Conservation (phyloP, 495 filamentous ascomycete species). For the Entonaema liquescens region DNA sequence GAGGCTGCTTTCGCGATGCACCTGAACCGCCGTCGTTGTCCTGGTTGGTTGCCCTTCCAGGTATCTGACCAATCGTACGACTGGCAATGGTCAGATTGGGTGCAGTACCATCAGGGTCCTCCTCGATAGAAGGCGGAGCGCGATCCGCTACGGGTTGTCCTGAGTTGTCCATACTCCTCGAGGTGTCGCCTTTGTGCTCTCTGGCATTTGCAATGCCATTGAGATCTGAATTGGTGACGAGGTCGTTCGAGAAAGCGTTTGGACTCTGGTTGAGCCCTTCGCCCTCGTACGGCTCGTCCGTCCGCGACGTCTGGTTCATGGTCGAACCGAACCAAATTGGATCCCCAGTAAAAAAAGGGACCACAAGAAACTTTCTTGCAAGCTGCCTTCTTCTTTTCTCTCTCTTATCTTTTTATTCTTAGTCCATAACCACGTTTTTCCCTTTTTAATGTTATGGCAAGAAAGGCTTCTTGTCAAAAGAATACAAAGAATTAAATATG, state of each 20-base stretch:
- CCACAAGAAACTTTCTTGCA: constrained; percentile 11
- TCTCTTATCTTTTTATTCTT: not conserved
- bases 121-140: constrained; percentile 18
- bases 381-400: not conserved
- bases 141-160: constrained; percentile 35
- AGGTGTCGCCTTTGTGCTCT: constrained; percentile 31
- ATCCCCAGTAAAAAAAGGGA: constrained; percentile 7
- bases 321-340: constrained; percentile 21
- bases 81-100: constrained; percentile 19
- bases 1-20: constrained; percentile 25
- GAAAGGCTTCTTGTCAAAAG: not conserved
- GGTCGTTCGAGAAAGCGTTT: constrained; percentile 59
- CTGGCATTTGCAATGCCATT: constrained; percentile 66
- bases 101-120: constrained; percentile 27
- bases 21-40: constrained; percentile 8
- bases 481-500: constrained; percentile 1
- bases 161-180: constrained; percentile 42
- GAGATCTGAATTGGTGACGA: constrained; percentile 66
- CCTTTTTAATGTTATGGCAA: not conserved
- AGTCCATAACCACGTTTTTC: not conserved
- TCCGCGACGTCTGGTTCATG: constrained; percentile 66
- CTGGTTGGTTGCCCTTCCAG: constrained; percentile 1
- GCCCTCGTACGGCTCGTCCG: constrained; percentile 58
- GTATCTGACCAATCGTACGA: constrained; percentile 27
- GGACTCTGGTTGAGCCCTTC: constrained; percentile 69